Conservation (phyloP, 2,329 filamentous ascomycete genomes). For the Blastomyces emzantsi region DNA sequence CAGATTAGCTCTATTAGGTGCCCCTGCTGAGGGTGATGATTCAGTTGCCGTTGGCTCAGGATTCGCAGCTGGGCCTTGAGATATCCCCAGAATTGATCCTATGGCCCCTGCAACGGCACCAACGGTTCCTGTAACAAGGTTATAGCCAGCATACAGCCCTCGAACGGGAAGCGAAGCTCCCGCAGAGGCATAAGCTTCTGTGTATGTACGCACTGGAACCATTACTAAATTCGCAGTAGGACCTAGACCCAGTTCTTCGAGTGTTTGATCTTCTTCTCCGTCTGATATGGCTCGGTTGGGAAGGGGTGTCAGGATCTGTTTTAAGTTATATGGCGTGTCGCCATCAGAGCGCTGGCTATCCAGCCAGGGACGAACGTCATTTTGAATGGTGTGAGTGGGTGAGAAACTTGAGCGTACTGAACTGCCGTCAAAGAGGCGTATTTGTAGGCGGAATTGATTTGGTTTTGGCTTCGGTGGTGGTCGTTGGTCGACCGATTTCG, state of each 20-base stretch:
- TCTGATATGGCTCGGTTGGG: slow-evolving; percentile 67
- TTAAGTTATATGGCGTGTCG: slow-evolving; percentile 66
- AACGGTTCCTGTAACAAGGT: slow-evolving; percentile 36
- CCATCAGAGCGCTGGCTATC: slow-evolving; percentile 52
- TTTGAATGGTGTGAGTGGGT: slow-evolving; percentile 51
- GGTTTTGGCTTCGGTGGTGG: slow-evolving; percentile 11
- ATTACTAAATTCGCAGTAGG: slow-evolving; percentile 79
- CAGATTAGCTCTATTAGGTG: slow-evolving; percentile 13
- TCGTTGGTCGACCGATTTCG: slow-evolving; percentile 9
- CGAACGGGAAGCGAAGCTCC: slow-evolving; percentile 34
- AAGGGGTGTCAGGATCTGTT: slow-evolving; percentile 68
- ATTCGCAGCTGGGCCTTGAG: slow-evolving; percentile 18
- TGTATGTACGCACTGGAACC: slow-evolving; percentile 57
- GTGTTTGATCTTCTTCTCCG: slow-evolving; percentile 60
- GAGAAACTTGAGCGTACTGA: slow-evolving; percentile 66
- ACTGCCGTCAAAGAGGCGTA: slow-evolving; percentile 75
- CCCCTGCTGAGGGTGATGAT: slow-evolving; percentile 5
- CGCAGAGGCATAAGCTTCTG: slow-evolving; percentile 47
- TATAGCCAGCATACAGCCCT: slow-evolving; percentile 35
- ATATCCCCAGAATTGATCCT: slow-evolving; percentile 38
- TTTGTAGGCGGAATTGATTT: slow-evolving; percentile 55
- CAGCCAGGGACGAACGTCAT: slow-evolving; percentile 67
- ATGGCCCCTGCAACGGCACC: slow-evolving; percentile 36
- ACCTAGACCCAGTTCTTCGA: slow-evolving; percentile 61
- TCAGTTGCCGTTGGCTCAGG: slow-evolving; percentile 8